Conservation (phyloP, 768 basidiomycete genomes). For the Tricholoma hemisulphureum region DNA sequence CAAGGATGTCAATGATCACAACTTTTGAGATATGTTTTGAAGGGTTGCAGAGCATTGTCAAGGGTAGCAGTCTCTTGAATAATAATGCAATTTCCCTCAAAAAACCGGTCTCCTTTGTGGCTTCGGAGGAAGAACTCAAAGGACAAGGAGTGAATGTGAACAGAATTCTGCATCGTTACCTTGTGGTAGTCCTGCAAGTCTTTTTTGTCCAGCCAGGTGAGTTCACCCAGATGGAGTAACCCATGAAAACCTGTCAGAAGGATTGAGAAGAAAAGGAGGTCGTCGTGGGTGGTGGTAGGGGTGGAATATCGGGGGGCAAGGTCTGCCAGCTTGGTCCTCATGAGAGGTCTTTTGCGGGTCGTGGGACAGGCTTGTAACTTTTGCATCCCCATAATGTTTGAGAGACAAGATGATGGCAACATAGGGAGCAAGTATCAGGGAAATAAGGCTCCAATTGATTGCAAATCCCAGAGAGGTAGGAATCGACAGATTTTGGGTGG, state of each 20-base stretch:
- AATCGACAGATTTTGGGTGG: constrained; percentile 30
- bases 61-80: neutral
- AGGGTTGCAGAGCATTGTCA: neutral
- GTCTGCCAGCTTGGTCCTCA: neutral
- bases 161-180: neutral
- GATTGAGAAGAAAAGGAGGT: constrained; percentile 28
- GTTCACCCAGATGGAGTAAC: constrained; percentile 27
- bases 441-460: constrained; percentile 30
- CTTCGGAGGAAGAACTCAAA: constrained; percentile 11
- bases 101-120: constrained; percentile 23
- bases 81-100: constrained; percentile 18
- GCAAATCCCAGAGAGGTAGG: constrained; percentile 39
- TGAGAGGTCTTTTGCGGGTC: constrained; percentile 21
- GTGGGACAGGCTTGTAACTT: constrained; percentile 1
- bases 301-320: neutral
- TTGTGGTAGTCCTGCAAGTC: constrained; percentile 7
- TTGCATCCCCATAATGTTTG: no score
- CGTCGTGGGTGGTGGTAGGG: constrained; percentile 17
- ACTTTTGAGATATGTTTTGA: neutral
- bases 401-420: constrained; percentile 20
- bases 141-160: neutral
- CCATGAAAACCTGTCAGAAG: constrained; percentile 23
- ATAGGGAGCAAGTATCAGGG: constrained; percentile 1
- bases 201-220: no score
- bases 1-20: constrained; percentile 3